Evolutionary conservation across 2,329 filamentous ascomycete species (phyloP), one percentile per base, ranked within the genome.

Genomic region (Diaporthe sp.): DNA sequence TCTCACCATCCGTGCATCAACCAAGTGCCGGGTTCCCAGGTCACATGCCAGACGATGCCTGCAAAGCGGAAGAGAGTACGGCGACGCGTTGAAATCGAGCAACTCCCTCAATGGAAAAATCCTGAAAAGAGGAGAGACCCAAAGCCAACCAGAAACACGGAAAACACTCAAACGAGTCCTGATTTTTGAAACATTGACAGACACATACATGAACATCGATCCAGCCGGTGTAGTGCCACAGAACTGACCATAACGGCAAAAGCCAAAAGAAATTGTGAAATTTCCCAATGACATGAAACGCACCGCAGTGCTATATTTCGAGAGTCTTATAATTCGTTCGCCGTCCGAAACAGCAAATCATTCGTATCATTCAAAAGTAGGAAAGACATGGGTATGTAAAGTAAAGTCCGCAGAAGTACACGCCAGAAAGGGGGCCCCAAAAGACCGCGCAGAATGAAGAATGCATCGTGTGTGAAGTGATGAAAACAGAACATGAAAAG

Each of bases 311-410:
- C 38, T n/a, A 28, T 33, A 4, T 35, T 52, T n/a, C n/a, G 64
- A 38, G 33, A 28, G 30, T 28, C 30, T n/a, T 52, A 33, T 67
- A 52, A 40, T 52, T 28, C 45, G 22, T 52, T 67, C 47, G 15
- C 64, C 64, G 42, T 52, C 35, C 33, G 30, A 67, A 52, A 52
- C 33, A 50, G 42, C 61, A 35, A 67, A 67, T 67, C 61, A 25
- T 50, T 67, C 69, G 42, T 71, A 61, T 64, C 69, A 54, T 72
- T 71, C 42, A 42, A 17, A 47, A 61, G 33, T 30, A 38, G 47
- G 28, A 52, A 47, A 71, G 54, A 64, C 69, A 72, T 61, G 69
- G 69, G 69, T 72, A 72, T 72, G 57, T 64, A 71, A 47, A 30
- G 47, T 47, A 74, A 54, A 69, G 17, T 28, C 45, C 55, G 30